Evolutionary conservation across 257 asterid species (phyloP).

Genomic region (Solanum chilense): DNA sequence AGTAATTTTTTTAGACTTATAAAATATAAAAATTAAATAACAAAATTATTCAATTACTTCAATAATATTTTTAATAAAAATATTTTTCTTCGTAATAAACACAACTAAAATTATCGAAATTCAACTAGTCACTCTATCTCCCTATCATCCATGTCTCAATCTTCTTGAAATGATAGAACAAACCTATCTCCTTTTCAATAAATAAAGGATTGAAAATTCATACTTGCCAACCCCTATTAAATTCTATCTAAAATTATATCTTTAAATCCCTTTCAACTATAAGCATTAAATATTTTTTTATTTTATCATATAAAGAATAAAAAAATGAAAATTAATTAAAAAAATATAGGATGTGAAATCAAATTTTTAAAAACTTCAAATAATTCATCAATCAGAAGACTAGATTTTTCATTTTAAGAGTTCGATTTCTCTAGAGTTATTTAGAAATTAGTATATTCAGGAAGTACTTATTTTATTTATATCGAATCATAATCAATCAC

Average conservation of each 20-base stretch:
- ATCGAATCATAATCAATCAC: background rate
- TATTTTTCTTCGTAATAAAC: no score
- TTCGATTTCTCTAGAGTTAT: background rate
- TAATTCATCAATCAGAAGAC: background rate
- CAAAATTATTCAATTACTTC: no score
- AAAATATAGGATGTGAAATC: background rate
- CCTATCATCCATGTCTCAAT: background rate
- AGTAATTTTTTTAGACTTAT: background rate
- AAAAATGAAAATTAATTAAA: no score
- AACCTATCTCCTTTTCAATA: background rate
- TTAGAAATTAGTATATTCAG: background rate
- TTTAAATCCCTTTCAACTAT: background rate
- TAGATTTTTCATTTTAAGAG: fast-evolving
- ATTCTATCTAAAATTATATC: background rate
- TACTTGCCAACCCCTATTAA: background rate
- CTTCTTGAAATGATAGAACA: background rate
- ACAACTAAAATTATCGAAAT: background rate
- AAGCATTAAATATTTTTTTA: background rate
- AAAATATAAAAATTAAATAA: no score
- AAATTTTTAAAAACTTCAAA: background rate
- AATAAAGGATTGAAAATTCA: background rate
- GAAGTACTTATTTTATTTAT: background rate
- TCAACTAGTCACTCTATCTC: background rate
- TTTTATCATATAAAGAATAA: background rate
- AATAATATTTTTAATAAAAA: no score